Evolutionary conservation across 2,329 filamentous ascomycete genomes (phyloP).

Genomic region (Paraphaeosphaeria minitans): DNA sequence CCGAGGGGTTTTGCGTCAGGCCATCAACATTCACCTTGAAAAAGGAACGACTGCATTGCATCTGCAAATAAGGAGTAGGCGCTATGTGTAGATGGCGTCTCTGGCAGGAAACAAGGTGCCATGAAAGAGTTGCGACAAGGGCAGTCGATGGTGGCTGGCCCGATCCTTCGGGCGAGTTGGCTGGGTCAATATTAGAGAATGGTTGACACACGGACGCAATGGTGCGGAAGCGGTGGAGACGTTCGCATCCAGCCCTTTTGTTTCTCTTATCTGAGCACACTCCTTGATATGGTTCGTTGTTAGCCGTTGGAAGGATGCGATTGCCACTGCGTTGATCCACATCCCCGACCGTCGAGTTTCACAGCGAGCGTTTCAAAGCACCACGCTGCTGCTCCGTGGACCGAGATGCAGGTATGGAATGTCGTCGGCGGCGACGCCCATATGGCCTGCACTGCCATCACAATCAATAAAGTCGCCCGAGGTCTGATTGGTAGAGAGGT

Average conservation of each 20-base stretch:
- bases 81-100: background rate
- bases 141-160: constrained; percentile 5
- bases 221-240: constrained; percentile 5
- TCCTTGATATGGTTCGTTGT: background rate
- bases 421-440: background rate
- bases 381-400: background rate
- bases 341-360: background rate
- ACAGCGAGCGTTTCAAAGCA: background rate
- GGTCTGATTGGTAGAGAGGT: constrained; percentile 1
- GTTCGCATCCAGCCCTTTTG: background rate
- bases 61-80: background rate
- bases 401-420: background rate
- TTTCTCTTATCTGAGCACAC: constrained; percentile 8
- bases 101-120: background rate
- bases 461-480: constrained; percentile 8
- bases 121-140: background rate
- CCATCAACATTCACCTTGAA: background rate
- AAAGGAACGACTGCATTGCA: constrained; percentile 5
- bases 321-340: background rate
- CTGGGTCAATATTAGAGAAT: background rate
- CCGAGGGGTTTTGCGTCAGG: background rate
- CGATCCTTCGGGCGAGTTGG: constrained; percentile 2
- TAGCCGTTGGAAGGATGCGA: background rate
- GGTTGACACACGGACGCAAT: constrained; percentile 1
- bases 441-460: constrained; percentile 6